Evolutionary conservation across 2,329 filamentous ascomycete species (phyloP).

Genomic region (Periconia macrospinosa): DNA sequence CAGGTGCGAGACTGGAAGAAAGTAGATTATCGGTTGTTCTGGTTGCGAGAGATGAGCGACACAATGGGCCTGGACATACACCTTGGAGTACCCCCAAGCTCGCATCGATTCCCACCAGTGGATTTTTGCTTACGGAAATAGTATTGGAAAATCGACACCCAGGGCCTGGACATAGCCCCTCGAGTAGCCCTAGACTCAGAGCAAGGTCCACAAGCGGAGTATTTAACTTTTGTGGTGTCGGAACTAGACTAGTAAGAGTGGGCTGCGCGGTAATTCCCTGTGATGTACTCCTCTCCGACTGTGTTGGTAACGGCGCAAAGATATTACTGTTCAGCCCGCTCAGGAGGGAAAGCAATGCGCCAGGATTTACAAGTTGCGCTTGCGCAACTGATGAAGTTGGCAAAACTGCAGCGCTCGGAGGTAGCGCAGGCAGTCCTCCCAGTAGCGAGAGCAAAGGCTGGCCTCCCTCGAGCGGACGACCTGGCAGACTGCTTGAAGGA

Average conservation of each 20-base stretch:
- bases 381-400: background rate
- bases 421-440: background rate
- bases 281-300: background rate
- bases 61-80: constrained; percentile 1
- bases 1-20: background rate
- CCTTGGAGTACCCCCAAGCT: background rate
- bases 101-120: background rate
- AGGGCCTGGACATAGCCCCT: background rate
- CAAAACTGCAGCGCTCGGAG: background rate
- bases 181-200: background rate
- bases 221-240: background rate
- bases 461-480: background rate
- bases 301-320: background rate
- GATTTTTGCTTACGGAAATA: background rate
- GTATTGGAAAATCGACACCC: background rate
- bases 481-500: background rate
- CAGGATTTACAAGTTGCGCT: background rate
- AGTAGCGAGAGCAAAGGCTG: background rate
- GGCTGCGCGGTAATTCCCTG: background rate
- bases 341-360: background rate
- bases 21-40: background rate
- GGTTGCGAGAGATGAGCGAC: background rate
- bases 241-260: background rate
- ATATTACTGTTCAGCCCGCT: background rate
- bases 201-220: background rate